These are phyloP conservation scores for Cladosporium velox DNA, from an alignment of 2,329 filamentous ascomycete species.

Conservation along the genomic window DNA sequence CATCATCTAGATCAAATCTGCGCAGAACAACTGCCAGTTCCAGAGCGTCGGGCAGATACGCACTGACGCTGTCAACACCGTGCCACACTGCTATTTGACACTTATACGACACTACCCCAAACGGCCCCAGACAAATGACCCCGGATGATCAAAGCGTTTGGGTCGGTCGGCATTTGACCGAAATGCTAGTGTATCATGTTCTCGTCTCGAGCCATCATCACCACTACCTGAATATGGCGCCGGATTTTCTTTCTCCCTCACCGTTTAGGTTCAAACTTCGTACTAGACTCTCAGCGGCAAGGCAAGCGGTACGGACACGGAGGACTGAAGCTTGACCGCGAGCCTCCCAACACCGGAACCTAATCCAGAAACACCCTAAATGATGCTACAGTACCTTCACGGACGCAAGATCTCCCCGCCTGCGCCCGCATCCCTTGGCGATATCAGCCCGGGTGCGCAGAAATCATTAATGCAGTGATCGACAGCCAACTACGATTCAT, in stretches of 20 bases:
- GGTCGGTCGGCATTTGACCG: background rate
- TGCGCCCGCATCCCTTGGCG: constrained; percentile 15
- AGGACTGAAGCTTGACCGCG: too few relatives aligned
- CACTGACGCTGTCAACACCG: background rate
- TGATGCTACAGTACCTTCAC: background rate
- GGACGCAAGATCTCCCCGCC: background rate
- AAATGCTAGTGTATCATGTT: background rate
- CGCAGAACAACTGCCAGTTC: constrained; percentile 7
- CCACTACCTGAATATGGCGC: background rate
- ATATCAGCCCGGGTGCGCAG: constrained; percentile 4
- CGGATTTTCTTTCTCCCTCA: background rate
- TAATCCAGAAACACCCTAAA: background rate
- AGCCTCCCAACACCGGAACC: background rate
- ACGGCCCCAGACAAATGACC: constrained; percentile 4
- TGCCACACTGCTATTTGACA: background rate
- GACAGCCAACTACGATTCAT: constrained; percentile 7
- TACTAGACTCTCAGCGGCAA: too few relatives aligned
- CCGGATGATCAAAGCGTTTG: constrained; percentile 1
- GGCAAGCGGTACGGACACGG: too few relatives aligned
- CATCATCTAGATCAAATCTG: constrained; percentile 6
- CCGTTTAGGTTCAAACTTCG: background rate
- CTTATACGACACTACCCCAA: constrained; percentile 1
- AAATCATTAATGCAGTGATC: background rate
- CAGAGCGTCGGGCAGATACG: constrained; percentile 15
- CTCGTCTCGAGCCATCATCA: background rate